Evolutionary conservation across 169 alveolate species (phyloP).

Genomic region (Pseudocohnilembus persalinus): DNA sequence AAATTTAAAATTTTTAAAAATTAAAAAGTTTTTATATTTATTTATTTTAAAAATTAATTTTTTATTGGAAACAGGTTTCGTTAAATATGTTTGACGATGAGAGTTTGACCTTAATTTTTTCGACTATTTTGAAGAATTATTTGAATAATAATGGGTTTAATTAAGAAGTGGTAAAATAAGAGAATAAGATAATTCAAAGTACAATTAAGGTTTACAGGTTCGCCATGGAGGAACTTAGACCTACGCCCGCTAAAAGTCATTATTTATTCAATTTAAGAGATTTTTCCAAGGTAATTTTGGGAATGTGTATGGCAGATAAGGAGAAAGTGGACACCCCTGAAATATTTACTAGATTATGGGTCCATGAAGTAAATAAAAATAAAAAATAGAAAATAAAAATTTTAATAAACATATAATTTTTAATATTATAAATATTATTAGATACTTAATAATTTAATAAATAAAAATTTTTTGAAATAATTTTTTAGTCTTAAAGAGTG

Average conservation of each 20-base stretch:
- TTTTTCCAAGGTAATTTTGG: constrained; percentile 86
- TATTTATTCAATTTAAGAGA: constrained; percentile 92
- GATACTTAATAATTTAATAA: too few relatives aligned
- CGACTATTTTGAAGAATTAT: constrained; percentile 84
- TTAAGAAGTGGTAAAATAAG: constrained; percentile 70
- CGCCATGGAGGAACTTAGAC: constrained; percentile 86
- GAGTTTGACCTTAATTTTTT: constrained; percentile 80
- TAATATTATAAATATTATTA: too few relatives aligned
- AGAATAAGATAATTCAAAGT: constrained; percentile 80
- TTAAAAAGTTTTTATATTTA: too few relatives aligned
- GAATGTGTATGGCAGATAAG: constrained; percentile 75
- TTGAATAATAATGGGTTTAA: constrained; percentile 71
- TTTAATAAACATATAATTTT: too few relatives aligned
- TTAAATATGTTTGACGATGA: constrained; percentile 85
- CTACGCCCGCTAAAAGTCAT: constrained; percentile 94
- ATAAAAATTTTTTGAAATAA: neutral
- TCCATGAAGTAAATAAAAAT: constrained; percentile 76
- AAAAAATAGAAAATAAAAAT: too few relatives aligned
- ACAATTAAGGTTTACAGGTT: constrained; percentile 88
- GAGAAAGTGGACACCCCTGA: constrained; percentile 69
- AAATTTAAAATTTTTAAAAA: too few relatives aligned
- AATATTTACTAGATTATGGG: constrained; percentile 75
- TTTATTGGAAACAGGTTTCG: too few relatives aligned
- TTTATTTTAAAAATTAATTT: constrained; percentile 73
- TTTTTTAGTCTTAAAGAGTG: constrained; percentile 79